Percentiles rank a stretch among this genome's conserved stretches.
phyloP scores from a whole-genome alignment of 192 early-diverging fungal genomes.

The Entomortierella lignicola region DNA sequence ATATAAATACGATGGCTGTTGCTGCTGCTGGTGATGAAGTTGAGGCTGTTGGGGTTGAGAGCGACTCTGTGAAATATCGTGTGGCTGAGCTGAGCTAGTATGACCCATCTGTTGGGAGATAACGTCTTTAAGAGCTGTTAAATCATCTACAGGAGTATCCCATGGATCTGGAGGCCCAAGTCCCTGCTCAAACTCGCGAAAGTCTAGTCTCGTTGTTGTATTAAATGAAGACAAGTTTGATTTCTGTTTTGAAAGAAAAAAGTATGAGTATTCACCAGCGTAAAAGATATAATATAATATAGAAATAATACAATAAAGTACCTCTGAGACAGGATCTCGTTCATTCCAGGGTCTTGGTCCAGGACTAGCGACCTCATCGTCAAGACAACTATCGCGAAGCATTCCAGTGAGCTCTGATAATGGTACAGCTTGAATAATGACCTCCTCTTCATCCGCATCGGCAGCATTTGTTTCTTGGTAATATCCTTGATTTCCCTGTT shows the following conservation, averaged over 20 bases:
- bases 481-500: neutral
- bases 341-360: slow-evolving; percentile 29
- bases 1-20: slow-evolving; percentile 16
- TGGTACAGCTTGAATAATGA: slow-evolving; percentile 49
- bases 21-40: slow-evolving; percentile 13
- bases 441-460: slow-evolving; percentile 27
- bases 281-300: too few relatives aligned
- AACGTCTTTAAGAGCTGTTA: slow-evolving; percentile 65
- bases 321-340: slow-evolving; percentile 27
- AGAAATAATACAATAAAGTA: slow-evolving; percentile 7
- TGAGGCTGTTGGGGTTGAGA: slow-evolving; percentile 6
- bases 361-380: slow-evolving; percentile 31
- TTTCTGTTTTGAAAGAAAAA: slow-evolving; percentile 22
- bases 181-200: slow-evolving; percentile 74
- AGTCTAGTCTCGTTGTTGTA: slow-evolving; percentile 56
- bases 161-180: slow-evolving; percentile 72
- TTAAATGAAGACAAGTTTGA: slow-evolving; percentile 29
- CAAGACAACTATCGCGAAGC: slow-evolving; percentile 37
- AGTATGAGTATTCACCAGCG: neutral
- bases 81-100: neutral
- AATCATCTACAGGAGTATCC: slow-evolving; percentile 68
- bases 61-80: slow-evolving; percentile 2
- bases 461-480: neutral
- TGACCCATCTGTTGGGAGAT: slow-evolving; percentile 56
- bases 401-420: slow-evolving; percentile 43